These are phyloP conservation scores for Ceratobasidium papillatum DNA, from an alignment of 1,284 basidiomycete genomes.

Conservation along the genomic window DNA sequence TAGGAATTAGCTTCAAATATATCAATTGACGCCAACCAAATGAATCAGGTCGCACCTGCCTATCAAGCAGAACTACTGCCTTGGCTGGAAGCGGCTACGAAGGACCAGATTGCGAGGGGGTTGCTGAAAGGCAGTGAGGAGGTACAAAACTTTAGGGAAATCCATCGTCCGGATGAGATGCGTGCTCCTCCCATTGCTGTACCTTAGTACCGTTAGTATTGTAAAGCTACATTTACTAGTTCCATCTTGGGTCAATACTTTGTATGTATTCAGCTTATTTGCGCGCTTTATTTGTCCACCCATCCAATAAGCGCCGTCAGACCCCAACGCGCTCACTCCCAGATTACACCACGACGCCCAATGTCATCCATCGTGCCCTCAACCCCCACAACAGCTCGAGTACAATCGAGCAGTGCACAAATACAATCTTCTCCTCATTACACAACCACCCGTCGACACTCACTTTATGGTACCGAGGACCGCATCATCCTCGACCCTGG, in stretches of 20 bases:
- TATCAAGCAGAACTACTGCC: slow-evolving; percentile 53
- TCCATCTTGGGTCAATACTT: not conserved
- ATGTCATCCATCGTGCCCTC: slow-evolving; percentile 26
- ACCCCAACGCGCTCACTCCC: not conserved
- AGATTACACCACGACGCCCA: not conserved
- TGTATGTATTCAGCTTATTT: not conserved
- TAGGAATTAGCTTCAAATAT: not conserved
- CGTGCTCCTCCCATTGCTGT: slow-evolving; percentile 17
- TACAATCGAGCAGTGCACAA: slow-evolving; percentile 49
- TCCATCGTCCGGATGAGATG: slow-evolving; percentile 1
- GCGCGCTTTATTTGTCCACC: not conserved
- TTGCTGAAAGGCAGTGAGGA: slow-evolving; percentile 50
- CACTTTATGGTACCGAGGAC: slow-evolving; percentile 87
- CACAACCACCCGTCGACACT: slow-evolving; percentile 76
- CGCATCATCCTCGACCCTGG: slow-evolving; percentile 86
- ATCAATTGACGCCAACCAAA: not conserved
- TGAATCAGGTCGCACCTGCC: slow-evolving; percentile 54
- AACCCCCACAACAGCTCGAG: slow-evolving; percentile 27
- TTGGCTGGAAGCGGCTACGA: slow-evolving; percentile 53
- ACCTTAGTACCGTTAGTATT: not conserved
- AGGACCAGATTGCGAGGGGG: slow-evolving; percentile 53
- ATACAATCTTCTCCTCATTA: slow-evolving; percentile 52
- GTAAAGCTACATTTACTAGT: not conserved
- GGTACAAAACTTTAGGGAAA: slow-evolving; percentile 10
- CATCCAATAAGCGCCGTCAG: not conserved